Evolutionary conservation across 768 basidiomycete species (phyloP).

Genomic region (Kwoniella sp.): DNA sequence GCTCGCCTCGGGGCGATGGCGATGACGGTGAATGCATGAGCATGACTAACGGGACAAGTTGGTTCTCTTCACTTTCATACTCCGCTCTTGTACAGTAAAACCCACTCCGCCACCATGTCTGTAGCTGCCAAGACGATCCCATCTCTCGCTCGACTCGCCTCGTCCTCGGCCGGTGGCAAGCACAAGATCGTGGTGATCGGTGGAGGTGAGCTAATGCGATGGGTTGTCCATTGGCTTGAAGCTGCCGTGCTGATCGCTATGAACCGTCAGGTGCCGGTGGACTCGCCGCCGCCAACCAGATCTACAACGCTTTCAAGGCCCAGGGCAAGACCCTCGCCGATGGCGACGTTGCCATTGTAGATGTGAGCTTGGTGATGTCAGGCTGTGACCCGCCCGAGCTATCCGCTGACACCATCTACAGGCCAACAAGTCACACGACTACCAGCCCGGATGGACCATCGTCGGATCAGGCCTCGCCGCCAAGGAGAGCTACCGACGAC

Average conservation of each 20-base stretch:
- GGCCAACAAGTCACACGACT: constrained; percentile 73
- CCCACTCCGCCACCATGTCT: constrained; percentile 14
- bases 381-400: no score
- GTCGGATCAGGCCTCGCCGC: constrained; percentile 79
- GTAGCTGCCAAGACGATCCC: constrained; percentile 8
- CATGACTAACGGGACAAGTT: not conserved
- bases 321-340: constrained; percentile 64
- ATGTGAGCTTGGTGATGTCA: constrained; percentile 51
- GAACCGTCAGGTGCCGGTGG: constrained; percentile 66
- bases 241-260: not conserved
- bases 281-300: constrained; percentile 76
- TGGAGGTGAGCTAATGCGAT: constrained; percentile 59
- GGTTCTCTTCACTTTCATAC: not conserved
- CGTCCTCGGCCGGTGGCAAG: constrained; percentile 48
- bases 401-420: no score
- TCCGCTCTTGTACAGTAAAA: not conserved
- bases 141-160: constrained; percentile 32
- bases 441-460: constrained; percentile 94
- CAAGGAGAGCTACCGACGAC: constrained; percentile 62
- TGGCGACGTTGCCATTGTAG: constrained; percentile 81
- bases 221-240: not conserved
- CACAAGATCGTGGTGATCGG: constrained; percentile 84
- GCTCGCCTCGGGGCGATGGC: not conserved
- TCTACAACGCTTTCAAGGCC: constrained; percentile 70
- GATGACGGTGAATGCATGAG: not conserved